These are phyloP conservation scores for Metschnikowia koreensis DNA, from an alignment of 805 yeast species.

Conservation along the genomic window DNA sequence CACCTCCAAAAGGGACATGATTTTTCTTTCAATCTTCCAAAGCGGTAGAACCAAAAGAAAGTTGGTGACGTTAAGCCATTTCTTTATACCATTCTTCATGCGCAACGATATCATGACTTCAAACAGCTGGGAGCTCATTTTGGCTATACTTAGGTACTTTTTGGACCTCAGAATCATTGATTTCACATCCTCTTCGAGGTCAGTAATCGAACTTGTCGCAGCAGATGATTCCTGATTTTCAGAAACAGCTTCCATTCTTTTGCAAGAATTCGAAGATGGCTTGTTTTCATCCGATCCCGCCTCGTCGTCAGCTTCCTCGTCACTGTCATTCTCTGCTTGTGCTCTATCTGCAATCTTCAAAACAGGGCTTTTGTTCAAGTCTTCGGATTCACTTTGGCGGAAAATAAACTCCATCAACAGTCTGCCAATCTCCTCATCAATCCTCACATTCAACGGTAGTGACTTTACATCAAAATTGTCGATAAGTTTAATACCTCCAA, in stretches of 20 bases:
- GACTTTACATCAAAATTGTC: conserved; percentile 39
- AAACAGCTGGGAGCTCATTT: conserved; percentile 34
- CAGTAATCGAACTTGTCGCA: conserved; percentile 2
- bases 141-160: conserved; percentile 64
- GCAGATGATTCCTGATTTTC: conserved; percentile 6
- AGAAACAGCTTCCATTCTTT: neutral
- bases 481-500: conserved; percentile 43
- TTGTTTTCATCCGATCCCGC: neutral
- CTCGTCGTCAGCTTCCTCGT: conserved; percentile 8
- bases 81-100: conserved; percentile 31
- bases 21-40: conserved; percentile 27
- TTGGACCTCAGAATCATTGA: conserved; percentile 77
- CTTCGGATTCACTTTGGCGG: conserved; percentile 18
- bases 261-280: neutral
- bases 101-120: conserved; percentile 36
- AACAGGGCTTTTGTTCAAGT: conserved; percentile 14
- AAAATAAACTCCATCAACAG: conserved; percentile 38
- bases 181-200: conserved; percentile 27
- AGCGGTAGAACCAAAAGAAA: conserved; percentile 36
- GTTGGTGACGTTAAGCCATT: conserved; percentile 38
- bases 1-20: conserved; percentile 37
- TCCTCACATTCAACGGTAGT: conserved; percentile 35
- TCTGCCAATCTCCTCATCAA: conserved; percentile 41
- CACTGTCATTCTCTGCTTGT: conserved; percentile 4
- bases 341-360: conserved; percentile 10